Evolutionary conservation across 2,329 filamentous ascomycete species (phyloP), one percentile per base, ranked within the genome.

Genomic region (Alternaria brassicicola): DNA sequence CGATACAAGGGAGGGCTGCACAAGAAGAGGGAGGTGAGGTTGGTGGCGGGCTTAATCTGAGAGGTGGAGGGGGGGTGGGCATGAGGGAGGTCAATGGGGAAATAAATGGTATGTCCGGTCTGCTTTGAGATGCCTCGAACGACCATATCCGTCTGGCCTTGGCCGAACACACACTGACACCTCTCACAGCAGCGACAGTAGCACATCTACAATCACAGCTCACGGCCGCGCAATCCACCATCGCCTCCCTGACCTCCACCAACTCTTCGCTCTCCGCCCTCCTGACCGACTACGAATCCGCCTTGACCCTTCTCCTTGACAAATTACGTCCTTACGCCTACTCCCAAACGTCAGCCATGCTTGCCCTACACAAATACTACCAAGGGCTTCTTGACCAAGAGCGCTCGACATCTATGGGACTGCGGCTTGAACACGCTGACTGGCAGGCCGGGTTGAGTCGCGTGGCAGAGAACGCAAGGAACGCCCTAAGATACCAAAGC

Each of bases 301-400:
- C 78, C 10, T 63, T 79, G 51, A 66, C 74, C 19, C 64, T 77
- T 41, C 62, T 76, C n/a, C 68, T 78, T 52, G 74, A 78, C 23
- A 78, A 78, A 53, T 42, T 67, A 26, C 66, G 55, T 13, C 68
- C 57, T 25, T 67, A 75, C 62, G 74, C 73, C 33, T 79, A 76
- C 69, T 76, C 71, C 38, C 79, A 81, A 57, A 78, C 78, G 15
- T 75, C 78, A 35, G 76, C 80, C 59, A 77, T 80, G 36, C 69
- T 80, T 35, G 73, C 78, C 0, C 69, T 82, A 6, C 81, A 83
- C 64, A 78, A 79, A 51, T 80, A 83, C 71, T 84, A 84, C 72
- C 78, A 78, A 19, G 60, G 62, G 1, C 73, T 83, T 6, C 71
- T 83, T 10, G 76, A 81, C 23, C 67, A 78, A 41, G 77, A 80